Evolutionary conservation across 345 rosid genomes (phyloP).

Genomic region (Triadica sebifera): DNA sequence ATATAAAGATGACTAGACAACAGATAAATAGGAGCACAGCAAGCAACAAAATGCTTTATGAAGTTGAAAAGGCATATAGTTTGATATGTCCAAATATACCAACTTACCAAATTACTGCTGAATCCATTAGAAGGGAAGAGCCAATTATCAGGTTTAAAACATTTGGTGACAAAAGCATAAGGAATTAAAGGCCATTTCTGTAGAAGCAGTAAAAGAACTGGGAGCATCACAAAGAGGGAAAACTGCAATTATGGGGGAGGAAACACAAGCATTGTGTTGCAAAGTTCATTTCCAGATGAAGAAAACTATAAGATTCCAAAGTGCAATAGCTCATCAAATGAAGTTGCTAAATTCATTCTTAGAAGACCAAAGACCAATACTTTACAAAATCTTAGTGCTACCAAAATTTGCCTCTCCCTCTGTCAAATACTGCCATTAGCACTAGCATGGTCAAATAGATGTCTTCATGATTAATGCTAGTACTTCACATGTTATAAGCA

Average conservation of each 20-base stretch:
- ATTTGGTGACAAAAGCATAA: not conserved
- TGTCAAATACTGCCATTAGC: not conserved
- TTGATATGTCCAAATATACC: not conserved
- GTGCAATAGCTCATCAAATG: not conserved
- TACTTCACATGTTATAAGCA: not conserved
- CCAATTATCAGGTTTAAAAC: not conserved
- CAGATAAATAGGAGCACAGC: not conserved
- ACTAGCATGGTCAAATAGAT: not conserved
- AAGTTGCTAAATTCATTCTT: not conserved
- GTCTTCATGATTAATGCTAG: not conserved
- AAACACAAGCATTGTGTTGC: not conserved
- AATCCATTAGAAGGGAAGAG: not conserved
- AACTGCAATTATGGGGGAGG: not conserved
- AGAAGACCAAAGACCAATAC: not conserved
- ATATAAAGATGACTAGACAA: not conserved
- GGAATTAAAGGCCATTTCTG: not conserved
- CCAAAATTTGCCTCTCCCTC: not conserved
- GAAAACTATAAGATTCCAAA: not conserved
- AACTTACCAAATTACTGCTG: not conserved
- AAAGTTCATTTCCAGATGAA: not conserved
- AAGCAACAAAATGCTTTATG: not conserved
- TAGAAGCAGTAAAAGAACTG: not conserved
- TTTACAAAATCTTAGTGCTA: not conserved
- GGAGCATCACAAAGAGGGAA: not conserved
- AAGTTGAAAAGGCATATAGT: not conserved